Percentiles rank a stretch among this genome's conserved stretches.
phyloP scores from a whole-genome alignment of 2,329 filamentous ascomycete species.

The Cladorrhinum sp. region DNA sequence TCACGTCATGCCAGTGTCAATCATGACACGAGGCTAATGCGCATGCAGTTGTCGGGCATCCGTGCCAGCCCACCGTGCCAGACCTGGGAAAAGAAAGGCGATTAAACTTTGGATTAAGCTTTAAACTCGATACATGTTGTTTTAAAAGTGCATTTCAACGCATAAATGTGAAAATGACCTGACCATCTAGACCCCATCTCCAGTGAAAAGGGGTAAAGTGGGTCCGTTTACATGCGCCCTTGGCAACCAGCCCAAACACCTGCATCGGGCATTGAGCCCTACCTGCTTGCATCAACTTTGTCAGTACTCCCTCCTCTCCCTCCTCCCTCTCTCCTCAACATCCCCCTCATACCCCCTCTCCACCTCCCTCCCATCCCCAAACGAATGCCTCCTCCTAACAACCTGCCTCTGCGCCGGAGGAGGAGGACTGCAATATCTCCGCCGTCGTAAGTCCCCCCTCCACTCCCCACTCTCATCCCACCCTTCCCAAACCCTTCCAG shows the following conservation, averaged over 20 bases:
- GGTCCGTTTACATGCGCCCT: neutral
- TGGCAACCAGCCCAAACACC: no score
- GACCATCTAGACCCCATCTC: neutral
- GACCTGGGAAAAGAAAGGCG: neutral
- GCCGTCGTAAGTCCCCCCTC: neutral
- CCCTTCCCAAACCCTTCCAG: neutral
- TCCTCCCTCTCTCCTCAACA: no score
- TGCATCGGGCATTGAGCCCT: no score
- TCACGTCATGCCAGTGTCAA: neutral
- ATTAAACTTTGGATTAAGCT: neutral
- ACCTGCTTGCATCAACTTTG: neutral
- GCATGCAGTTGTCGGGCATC: neutral
- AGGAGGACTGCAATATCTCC: no score
- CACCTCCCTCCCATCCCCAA: no score
- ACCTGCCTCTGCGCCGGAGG: no score
- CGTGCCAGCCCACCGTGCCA: neutral
- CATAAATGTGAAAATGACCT: neutral
- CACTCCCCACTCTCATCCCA: neutral
- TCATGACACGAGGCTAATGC: neutral
- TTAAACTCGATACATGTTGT: neutral
- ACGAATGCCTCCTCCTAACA: no score
- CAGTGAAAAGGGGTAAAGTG: neutral
- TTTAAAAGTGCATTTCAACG: neutral
- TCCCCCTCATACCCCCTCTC: no score
- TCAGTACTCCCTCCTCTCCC: neutral